These are phyloP conservation scores for Sporobolomyces pararoseus DNA, from an alignment of 768 basidiomycete species.

Conservation along the genomic window DNA sequence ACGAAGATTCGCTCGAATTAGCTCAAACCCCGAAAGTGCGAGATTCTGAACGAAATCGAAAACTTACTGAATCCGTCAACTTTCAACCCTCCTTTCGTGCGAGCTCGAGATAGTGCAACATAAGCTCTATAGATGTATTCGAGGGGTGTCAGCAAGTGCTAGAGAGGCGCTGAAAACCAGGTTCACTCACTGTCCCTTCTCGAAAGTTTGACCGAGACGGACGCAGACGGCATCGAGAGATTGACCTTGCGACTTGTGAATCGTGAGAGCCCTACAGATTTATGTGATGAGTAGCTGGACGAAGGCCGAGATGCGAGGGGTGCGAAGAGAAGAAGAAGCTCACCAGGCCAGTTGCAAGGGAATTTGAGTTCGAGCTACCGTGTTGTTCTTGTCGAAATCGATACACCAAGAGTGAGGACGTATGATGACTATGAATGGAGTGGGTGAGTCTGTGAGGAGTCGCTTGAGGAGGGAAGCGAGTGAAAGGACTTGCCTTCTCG, in stretches of 20 bases:
- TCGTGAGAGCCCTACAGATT: constrained; percentile 47
- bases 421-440: background rate
- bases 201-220: constrained; percentile 83
- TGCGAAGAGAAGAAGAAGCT: constrained; percentile 52
- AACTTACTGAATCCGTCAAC: constrained; percentile 35
- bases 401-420: constrained; percentile 29
- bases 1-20: too few relatives aligned
- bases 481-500: constrained; percentile 9
- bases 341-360: constrained; percentile 88
- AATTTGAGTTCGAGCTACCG: constrained; percentile 63
- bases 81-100: constrained; percentile 30
- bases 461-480: background rate
- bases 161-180: too few relatives aligned
- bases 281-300: too few relatives aligned
- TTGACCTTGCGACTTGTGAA: constrained; percentile 95
- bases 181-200: constrained; percentile 48
- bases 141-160: too few relatives aligned
- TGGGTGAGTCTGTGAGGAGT: background rate
- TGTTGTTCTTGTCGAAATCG: constrained; percentile 36
- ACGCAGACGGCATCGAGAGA: constrained; percentile 91
- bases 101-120: constrained; percentile 37
- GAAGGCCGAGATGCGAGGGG: too few relatives aligned
- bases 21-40: too few relatives aligned
- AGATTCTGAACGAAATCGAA: background rate
- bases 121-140: too few relatives aligned